Percentiles rank a stretch among this genome's conserved stretches.
These are phyloP conservation scores for Aspergillus bertholletiae DNA, from an alignment of 495 filamentous ascomycete species.

Conservation along the genomic window DNA sequence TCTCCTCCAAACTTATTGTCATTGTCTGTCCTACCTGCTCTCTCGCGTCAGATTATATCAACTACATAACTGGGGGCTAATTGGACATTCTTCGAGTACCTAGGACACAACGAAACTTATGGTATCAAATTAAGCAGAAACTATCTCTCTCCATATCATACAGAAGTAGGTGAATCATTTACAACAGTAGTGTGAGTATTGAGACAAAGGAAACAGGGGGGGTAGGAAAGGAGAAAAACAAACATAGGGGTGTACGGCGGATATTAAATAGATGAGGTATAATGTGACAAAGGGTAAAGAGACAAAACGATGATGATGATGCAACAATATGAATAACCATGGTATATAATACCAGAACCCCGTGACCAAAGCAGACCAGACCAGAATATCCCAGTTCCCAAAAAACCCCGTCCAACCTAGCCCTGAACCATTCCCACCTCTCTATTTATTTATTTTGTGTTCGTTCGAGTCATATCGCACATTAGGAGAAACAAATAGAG, in stretches of 20 bases:
- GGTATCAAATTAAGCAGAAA: neutral
- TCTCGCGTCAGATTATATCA: too few species aligned
- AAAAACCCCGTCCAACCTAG: slow-evolving; percentile 6
- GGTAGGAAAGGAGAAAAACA: too few species aligned
- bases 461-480: slow-evolving; percentile 19
- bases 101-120: neutral
- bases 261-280: neutral
- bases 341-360: neutral
- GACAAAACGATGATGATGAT: neutral
- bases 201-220: slow-evolving; percentile 8
- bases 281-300: neutral
- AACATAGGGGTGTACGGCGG: too few species aligned
- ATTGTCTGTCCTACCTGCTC: too few species aligned
- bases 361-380: slow-evolving; percentile 8
- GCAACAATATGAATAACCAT: neutral
- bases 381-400: slow-evolving; percentile 2
- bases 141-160: neutral
- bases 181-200: slow-evolving; percentile 7
- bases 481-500: slow-evolving; percentile 16
- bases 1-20: too few species aligned
- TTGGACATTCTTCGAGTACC: too few species aligned
- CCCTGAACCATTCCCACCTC: slow-evolving; percentile 10
- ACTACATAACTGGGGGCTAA: too few species aligned
- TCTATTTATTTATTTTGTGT: slow-evolving; percentile 15
- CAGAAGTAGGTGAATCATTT: neutral